phyloP scores from a whole-genome alignment of 768 basidiomycete genomes.

The Phlegmacium glaucopus region DNA sequence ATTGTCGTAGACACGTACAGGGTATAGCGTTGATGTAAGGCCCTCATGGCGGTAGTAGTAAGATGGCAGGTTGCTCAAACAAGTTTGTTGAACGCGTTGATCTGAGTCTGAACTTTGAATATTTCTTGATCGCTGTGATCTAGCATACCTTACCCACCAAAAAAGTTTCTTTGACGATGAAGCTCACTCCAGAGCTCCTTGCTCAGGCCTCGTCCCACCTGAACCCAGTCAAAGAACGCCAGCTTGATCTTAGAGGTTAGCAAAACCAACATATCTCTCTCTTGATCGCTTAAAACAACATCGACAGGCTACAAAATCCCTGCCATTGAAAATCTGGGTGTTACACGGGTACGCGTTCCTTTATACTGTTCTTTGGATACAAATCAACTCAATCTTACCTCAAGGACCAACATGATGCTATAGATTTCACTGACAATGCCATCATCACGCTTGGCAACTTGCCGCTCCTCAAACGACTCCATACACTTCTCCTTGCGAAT shows the following conservation, averaged over 20 bases:
- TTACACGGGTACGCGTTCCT: slow-evolving; percentile 64
- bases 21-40: slow-evolving; percentile 70
- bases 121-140: slow-evolving; percentile 15
- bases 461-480: slow-evolving; percentile 80
- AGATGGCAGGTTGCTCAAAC: slow-evolving; percentile 3
- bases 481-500: slow-evolving; percentile 83
- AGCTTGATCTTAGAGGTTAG: slow-evolving; percentile 87
- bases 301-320: slow-evolving; percentile 86
- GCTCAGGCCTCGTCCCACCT: slow-evolving; percentile 75
- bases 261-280: slow-evolving; percentile 7
- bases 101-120: slow-evolving; percentile 38
- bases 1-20: slow-evolving; percentile 41
- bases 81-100: slow-evolving; percentile 27
- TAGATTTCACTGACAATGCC: slow-evolving; percentile 92
- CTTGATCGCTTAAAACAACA: slow-evolving; percentile 20
- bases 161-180: slow-evolving; percentile 49
- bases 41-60: slow-evolving; percentile 52
- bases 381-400: slow-evolving; percentile 6
- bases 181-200: slow-evolving; percentile 92
- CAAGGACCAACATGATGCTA: slow-evolving; percentile 90
- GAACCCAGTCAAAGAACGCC: slow-evolving; percentile 84
- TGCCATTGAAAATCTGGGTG: slow-evolving; percentile 94
- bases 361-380: slow-evolving; percentile 10
- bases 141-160: slow-evolving; percentile 17
- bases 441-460: slow-evolving; percentile 80